These are phyloP conservation scores for Udeniomyces megalosporus DNA, from an alignment of 768 basidiomycete genomes.

Conservation along the genomic window DNA sequence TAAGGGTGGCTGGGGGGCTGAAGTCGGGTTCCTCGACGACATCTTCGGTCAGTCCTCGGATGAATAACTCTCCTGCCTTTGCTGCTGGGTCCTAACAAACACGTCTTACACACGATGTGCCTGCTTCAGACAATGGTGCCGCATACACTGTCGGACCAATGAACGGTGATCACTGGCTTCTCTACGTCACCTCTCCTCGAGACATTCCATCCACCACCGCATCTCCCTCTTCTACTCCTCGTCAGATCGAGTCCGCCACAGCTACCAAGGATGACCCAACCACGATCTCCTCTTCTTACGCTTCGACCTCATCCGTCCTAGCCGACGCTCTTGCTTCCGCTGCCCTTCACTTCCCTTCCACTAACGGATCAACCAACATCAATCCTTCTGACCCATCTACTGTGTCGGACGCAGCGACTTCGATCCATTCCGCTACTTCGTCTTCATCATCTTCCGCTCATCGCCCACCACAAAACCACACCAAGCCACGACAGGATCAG, in stretches of 20 bases:
- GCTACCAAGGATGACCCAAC: slow-evolving; percentile 27
- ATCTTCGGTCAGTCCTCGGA: slow-evolving; percentile 47
- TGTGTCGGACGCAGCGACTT: not conserved
- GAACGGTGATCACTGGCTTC: slow-evolving; percentile 96
- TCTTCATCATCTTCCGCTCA: not conserved
- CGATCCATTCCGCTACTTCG: not conserved
- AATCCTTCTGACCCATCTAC: too few species aligned
- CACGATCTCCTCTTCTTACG: slow-evolving; percentile 1
- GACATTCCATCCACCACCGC: slow-evolving; percentile 5
- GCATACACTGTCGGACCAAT: slow-evolving; percentile 96
- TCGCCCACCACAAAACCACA: slow-evolving; percentile 7
- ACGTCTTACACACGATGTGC: not conserved
- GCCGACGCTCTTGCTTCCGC: slow-evolving; percentile 12
- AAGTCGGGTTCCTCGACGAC: slow-evolving; percentile 78
- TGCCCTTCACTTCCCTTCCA: slow-evolving; percentile 11
- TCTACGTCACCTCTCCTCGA: slow-evolving; percentile 54
- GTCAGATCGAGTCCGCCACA: slow-evolving; percentile 11
- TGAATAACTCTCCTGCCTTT: not conserved
- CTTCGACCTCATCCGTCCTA: slow-evolving; percentile 4
- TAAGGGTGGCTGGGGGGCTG: slow-evolving; percentile 67
- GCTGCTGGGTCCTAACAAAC: too few species aligned
- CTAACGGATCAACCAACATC: not conserved
- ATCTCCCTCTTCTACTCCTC: not conserved
- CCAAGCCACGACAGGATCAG: not conserved
- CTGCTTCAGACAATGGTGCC: slow-evolving; percentile 38